Percentiles rank a stretch among this genome's conserved stretches.
These are phyloP conservation scores for Lipomyces chichibuensis DNA, from an alignment of 805 yeast genomes.

Conservation along the genomic window DNA sequence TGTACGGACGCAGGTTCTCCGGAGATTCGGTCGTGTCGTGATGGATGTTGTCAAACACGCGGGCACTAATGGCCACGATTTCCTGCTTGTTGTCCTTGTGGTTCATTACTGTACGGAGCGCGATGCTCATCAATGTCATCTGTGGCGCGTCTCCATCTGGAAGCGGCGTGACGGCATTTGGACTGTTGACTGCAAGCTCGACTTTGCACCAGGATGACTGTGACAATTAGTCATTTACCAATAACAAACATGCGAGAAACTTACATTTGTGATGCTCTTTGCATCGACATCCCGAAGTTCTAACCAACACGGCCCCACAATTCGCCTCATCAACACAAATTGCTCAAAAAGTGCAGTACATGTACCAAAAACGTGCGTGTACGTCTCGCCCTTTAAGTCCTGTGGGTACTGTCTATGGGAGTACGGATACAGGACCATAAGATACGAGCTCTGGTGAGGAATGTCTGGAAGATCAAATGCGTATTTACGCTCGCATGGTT, in stretches of 20 bases:
- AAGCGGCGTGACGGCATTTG: slow-evolving; percentile 51
- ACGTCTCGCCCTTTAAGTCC: slow-evolving; percentile 74
- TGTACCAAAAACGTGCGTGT: slow-evolving; percentile 78
- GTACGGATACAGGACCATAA: slow-evolving; percentile 76
- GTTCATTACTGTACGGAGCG: slow-evolving; percentile 81
- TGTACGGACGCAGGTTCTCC: slow-evolving; percentile 59
- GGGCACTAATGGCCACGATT: slow-evolving; percentile 77
- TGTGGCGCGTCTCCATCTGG: slow-evolving; percentile 58
- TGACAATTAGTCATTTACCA: not conserved
- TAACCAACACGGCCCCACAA: slow-evolving; percentile 99
- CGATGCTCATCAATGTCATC: slow-evolving; percentile 70
- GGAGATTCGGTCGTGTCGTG: slow-evolving; percentile 77
- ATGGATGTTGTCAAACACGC: slow-evolving; percentile 68
- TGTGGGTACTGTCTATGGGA: slow-evolving; percentile 54
- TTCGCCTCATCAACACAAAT: slow-evolving; percentile 75
- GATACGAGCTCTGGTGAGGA: slow-evolving; percentile 77
- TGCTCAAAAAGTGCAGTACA: slow-evolving; percentile 76
- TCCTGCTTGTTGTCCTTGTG: slow-evolving; percentile 78
- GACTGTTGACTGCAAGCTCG: slow-evolving; percentile 60
- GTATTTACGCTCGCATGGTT: slow-evolving; percentile 73
- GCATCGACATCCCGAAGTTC: slow-evolving; percentile 69
- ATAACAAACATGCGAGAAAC: not conserved
- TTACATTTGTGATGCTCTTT: slow-evolving; percentile 56
- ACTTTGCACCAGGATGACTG: slow-evolving; percentile 69
- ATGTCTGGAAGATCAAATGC: slow-evolving; percentile 84